phyloP scores from a whole-genome alignment of 768 basidiomycete species.

The Tulasnella calospora region DNA sequence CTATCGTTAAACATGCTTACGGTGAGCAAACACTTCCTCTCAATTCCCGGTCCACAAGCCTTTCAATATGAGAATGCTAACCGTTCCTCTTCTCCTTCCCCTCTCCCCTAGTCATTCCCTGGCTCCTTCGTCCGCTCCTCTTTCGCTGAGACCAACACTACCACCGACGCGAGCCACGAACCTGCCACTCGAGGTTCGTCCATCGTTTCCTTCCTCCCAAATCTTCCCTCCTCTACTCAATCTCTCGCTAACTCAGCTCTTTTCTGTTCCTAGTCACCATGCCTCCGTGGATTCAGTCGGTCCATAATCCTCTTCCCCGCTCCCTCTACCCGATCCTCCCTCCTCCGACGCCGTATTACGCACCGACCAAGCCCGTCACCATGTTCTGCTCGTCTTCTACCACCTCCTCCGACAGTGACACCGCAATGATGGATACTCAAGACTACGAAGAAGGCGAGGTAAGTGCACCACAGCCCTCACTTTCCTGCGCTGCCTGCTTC shows the following conservation, averaged over 20 bases:
- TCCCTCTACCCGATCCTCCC: neutral
- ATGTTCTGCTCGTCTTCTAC: neutral
- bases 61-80: neutral
- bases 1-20: neutral
- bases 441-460: neutral
- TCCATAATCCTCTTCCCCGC: neutral
- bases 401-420: neutral
- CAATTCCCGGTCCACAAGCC: neutral
- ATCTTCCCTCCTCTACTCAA: neutral
- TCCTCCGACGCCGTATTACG: neutral
- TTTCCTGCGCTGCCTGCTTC: neutral
- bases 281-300: neutral
- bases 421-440: neutral
- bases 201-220: neutral
- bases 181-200: neutral
- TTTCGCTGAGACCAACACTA: neutral
- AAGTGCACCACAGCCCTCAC: neutral
- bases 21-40: neutral
- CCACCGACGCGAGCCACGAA: neutral
- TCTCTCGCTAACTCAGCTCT: neutral
- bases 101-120: neutral
- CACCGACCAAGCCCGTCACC: neutral
- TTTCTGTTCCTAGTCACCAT: neutral
- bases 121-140: neutral
- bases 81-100: neutral